A percentile compares a stretch with the other conserved stretches of the same genome.
These are phyloP conservation scores for Capsicum pubescens DNA, from an alignment of 257 asterid genomes.

Conservation along the genomic window DNA sequence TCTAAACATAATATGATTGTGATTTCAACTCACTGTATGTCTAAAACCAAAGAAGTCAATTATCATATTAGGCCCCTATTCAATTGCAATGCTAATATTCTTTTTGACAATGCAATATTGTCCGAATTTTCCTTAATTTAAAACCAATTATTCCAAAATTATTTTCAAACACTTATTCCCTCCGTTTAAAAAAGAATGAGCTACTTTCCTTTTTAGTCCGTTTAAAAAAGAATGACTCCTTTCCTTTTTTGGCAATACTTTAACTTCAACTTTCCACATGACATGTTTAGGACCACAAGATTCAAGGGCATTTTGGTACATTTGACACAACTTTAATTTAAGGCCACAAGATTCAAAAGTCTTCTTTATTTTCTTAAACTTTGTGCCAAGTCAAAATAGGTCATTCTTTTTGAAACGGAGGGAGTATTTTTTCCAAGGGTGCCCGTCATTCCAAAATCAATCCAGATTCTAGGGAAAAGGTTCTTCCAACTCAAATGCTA, in stretches of 20 bases:
- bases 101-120: not conserved
- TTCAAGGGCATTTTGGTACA: too few relatives aligned
- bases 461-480: not conserved
- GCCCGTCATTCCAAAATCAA: not conserved
- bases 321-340: too few relatives aligned
- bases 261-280: too few relatives aligned
- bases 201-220: too few relatives aligned
- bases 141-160: not conserved
- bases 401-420: too few relatives aligned
- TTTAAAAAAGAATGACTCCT: too few relatives aligned
- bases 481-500: not conserved
- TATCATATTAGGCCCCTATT: not conserved
- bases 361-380: too few relatives aligned
- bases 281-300: too few relatives aligned
- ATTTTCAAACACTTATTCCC: not conserved
- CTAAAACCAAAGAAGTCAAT: not conserved
- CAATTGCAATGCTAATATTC: not conserved
- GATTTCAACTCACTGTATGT: not conserved
- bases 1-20: not conserved
- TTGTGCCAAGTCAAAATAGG: too few relatives aligned
- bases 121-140: not conserved
- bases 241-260: too few relatives aligned
- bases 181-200: too few relatives aligned
- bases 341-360: too few relatives aligned
- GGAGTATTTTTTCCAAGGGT: not conserved